Base-by-base conservation (phyloP, 306 rosid species). In the Morella rubra region DNA sequence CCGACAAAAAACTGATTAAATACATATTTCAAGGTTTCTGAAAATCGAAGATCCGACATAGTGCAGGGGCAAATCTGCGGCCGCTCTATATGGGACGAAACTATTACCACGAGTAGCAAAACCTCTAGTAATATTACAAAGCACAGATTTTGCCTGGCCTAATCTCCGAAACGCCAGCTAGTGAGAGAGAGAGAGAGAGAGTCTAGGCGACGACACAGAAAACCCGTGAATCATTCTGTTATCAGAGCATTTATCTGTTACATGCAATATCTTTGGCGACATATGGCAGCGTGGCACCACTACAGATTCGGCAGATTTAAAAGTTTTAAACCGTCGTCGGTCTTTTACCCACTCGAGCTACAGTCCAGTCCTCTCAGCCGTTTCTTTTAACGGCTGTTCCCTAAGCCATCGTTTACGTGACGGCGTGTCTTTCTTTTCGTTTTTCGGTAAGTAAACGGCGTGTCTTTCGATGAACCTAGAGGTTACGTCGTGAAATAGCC, bases 291-390 rank as follows among this genome's bases (percentile, higher is more conserved):
- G 52, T 54, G 74, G 82, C 78, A 20, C 7, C 22, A 5, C 6
- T 42, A 12, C 62, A 44, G 72, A 73, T 66, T 44, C 55, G 19
- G 52, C 13, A n/a, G 54, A 79, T 77, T n/a, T n/a, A n/a, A n/a
- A n/a, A n/a, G n/a, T n/a, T n/a, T n/a, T 59, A 77, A n/a, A 81
- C 78, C 46, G 72, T 73, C 79, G 51, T 12, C 61, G 45, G 15
- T 55, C 59, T 16, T 41, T 13, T 27, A 2, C 1, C 4, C 16
- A 8, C 4, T 10, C 5, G 10, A 7, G 49, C 51, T 1, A 6
- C 22, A 46, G 3, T 22, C 19, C 42, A 12, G n/a, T 37, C 27
- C 73, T 8, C 69, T 55, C 37, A 32, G 37, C 74, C 74, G 80
- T 76, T 44, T 62, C 54, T 37, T 44, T n/a, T 14, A n/a, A 41